Evolutionary conservation across 176 grass and related monocot species (phyloP).

Genomic region (Urochloa ruziziensis): DNA sequence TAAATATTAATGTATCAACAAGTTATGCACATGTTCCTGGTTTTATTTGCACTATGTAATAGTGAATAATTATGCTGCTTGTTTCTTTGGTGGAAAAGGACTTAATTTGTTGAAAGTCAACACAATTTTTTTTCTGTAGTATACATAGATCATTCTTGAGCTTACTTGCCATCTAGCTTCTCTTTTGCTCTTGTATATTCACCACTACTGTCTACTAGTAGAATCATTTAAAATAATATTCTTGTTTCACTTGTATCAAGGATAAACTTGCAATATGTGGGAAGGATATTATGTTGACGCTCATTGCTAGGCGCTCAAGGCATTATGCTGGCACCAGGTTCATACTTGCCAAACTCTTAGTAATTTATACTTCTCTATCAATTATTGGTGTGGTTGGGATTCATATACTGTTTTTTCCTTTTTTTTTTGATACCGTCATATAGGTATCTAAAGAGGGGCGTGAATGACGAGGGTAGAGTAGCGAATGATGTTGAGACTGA

Average conservation of each 20-base stretch:
- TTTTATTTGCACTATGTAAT: background rate
- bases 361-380: background rate
- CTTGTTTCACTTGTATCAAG: slow-evolving; percentile 46
- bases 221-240: slow-evolving; percentile 20
- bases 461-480: slow-evolving; percentile 86
- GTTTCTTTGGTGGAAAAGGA: background rate
- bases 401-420: slow-evolving; percentile 7
- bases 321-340: slow-evolving; percentile 96
- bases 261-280: slow-evolving; percentile 71
- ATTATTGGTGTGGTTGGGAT: background rate
- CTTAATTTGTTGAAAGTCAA: slow-evolving; percentile 12
- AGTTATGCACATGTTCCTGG: background rate
- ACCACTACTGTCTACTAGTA: background rate
- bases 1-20: slow-evolving; percentile 5
- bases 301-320: slow-evolving; percentile 88
- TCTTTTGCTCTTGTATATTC: background rate
- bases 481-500: slow-evolving; percentile 99
- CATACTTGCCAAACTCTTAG: slow-evolving; percentile 10
- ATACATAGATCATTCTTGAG: background rate
- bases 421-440: background rate
- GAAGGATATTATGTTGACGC: slow-evolving; percentile 79
- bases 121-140: background rate
- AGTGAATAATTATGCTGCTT: background rate
- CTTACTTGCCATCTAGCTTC: background rate
- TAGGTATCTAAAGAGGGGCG: slow-evolving; percentile 93